phyloP scores from a whole-genome alignment of 306 rosid genomes.

The Abrus precatorius region DNA sequence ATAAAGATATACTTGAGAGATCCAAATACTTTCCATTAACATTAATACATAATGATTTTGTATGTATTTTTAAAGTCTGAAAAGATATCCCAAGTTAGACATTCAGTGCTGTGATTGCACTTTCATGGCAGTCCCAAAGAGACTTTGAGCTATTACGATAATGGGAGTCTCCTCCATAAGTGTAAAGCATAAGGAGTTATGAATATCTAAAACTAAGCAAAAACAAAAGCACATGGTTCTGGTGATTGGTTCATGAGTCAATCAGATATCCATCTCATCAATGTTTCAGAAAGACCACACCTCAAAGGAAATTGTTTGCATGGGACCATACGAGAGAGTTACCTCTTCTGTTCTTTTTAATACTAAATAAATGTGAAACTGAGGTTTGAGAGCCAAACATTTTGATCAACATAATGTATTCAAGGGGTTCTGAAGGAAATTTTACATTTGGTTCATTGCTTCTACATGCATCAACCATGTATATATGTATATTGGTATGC shows the following conservation, averaged over 20 bases:
- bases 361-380: background rate
- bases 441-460: background rate
- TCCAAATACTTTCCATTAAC: too few relatives aligned
- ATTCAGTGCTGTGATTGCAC: too few relatives aligned
- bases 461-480: background rate
- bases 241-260: slow-evolving; percentile 4
- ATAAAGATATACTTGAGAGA: background rate
- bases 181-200: background rate
- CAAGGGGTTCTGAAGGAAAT: background rate
- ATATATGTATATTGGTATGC: background rate
- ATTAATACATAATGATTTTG: too few relatives aligned
- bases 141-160: background rate
- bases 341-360: background rate
- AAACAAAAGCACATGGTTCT: background rate
- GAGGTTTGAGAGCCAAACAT: background rate
- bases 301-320: background rate
- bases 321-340: background rate
- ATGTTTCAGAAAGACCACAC: too few relatives aligned
- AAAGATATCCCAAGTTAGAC: too few relatives aligned
- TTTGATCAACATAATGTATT: background rate
- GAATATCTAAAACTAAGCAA: background rate
- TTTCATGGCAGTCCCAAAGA: background rate
- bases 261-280: background rate
- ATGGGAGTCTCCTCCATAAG: background rate
- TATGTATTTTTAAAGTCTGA: too few relatives aligned